Conservation (phyloP, 2,329 filamentous ascomycete genomes). For the Trichoderma sp. region DNA sequence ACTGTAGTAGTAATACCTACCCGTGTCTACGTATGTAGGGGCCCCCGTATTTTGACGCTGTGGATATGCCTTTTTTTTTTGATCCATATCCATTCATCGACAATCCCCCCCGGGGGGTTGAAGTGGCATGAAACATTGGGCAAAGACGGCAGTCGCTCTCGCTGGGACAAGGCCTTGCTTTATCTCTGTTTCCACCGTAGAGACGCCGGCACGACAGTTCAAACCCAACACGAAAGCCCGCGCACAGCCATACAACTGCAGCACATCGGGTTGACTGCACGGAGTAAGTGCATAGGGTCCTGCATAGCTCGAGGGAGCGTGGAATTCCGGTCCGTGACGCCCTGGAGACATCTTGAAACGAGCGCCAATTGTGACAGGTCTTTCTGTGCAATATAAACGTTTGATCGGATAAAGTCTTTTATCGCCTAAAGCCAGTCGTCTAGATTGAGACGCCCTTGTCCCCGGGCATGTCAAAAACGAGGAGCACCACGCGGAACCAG, state of each 20-base stretch:
- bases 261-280: neutral
- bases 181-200: neutral
- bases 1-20: too few species aligned
- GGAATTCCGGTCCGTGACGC: neutral
- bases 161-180: neutral
- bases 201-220: neutral
- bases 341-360: neutral
- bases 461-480: neutral
- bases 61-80: constrained; percentile 11
- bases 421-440: constrained; percentile 2
- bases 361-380: neutral
- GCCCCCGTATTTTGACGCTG: constrained; percentile 10
- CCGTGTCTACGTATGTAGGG: too few species aligned
- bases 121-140: neutral
- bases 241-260: neutral
- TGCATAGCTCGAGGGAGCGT: too few species aligned
- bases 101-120: neutral
- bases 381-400: neutral
- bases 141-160: neutral
- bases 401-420: constrained; percentile 13
- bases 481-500: neutral
- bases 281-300: too few species aligned
- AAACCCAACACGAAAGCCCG: neutral
- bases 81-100: neutral
- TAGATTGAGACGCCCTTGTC: constrained; percentile 10